These are phyloP conservation scores for Rhododendron williamsianum DNA, from an alignment of 148 eudicot genomes.

Conservation along the genomic window DNA sequence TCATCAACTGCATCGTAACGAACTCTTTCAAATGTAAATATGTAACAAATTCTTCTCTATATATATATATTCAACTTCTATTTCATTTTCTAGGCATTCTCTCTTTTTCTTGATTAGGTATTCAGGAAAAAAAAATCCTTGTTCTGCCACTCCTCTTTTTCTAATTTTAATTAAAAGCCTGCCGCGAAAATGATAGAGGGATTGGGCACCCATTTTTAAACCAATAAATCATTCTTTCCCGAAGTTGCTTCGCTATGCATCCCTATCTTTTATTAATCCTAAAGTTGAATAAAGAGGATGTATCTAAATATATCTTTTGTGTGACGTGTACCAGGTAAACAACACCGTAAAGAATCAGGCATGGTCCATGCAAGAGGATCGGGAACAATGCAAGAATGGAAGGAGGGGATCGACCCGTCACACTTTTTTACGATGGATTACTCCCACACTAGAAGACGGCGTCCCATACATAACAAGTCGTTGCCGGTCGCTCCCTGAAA, in stretches of 20 bases:
- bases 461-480: slow-evolving; percentile 57
- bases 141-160: not conserved
- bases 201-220: not conserved
- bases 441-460: slow-evolving; percentile 40
- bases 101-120: not conserved
- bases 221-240: not conserved
- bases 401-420: slow-evolving; percentile 18
- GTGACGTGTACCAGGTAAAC: slow-evolving; percentile 17
- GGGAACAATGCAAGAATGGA: slow-evolving; percentile 23
- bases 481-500: slow-evolving; percentile 44
- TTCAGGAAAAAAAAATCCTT: not conserved
- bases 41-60: not conserved
- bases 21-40: not conserved
- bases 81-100: not conserved
- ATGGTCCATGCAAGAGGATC: slow-evolving; percentile 16
- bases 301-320: not conserved
- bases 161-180: not conserved
- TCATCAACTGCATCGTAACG: not conserved
- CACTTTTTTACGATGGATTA: slow-evolving; percentile 54
- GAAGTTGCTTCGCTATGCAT: not conserved
- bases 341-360: slow-evolving; percentile 17
- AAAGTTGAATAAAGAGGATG: not conserved
- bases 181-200: not conserved
- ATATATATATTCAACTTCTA: not conserved
- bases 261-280: not conserved